Evolutionary conservation across 2,329 filamentous ascomycete genomes (phyloP).

Genomic region (Scortechinia acanthostroma): DNA sequence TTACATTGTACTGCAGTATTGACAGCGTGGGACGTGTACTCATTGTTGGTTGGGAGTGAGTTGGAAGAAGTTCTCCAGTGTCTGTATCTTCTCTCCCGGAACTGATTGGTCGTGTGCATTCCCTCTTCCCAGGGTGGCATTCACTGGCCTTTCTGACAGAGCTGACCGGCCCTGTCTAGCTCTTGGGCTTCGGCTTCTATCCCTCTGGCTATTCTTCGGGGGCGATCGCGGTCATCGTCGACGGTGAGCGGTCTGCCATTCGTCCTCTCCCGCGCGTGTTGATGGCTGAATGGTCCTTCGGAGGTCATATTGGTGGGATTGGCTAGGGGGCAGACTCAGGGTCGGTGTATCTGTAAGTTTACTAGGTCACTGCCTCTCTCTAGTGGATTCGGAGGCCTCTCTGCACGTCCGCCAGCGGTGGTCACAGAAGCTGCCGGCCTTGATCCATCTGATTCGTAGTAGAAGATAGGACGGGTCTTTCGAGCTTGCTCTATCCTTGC

Average conservation of each 20-base stretch:
- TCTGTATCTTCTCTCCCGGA: neutral
- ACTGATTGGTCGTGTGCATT: too few relatives aligned
- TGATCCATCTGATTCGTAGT: too few relatives aligned
- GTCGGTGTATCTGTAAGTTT: too few relatives aligned
- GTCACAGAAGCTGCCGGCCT: too few relatives aligned
- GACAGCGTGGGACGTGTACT: neutral
- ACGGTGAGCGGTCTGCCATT: neutral
- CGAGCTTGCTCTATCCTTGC: too few relatives aligned
- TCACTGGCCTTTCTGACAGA: neutral
- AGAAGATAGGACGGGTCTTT: too few relatives aligned
- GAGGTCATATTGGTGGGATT: neutral
- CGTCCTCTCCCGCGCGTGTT: neutral
- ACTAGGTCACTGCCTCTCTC: too few relatives aligned
- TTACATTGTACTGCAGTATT: conserved; percentile 1
- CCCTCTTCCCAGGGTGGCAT: too few relatives aligned
- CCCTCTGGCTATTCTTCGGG: neutral
- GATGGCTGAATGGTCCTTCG: neutral
- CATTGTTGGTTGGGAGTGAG: conserved; percentile 1
- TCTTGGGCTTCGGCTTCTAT: neutral
- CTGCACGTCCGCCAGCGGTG: too few relatives aligned
- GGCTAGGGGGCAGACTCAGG: neutral
- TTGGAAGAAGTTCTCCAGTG: neutral
- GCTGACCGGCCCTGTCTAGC: neutral
- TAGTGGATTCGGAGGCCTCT: too few relatives aligned
- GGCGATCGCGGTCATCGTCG: neutral